Evolutionary conservation across 805 yeast genomes (phyloP).

Genomic region (Cyberlindnera sargentensis): DNA sequence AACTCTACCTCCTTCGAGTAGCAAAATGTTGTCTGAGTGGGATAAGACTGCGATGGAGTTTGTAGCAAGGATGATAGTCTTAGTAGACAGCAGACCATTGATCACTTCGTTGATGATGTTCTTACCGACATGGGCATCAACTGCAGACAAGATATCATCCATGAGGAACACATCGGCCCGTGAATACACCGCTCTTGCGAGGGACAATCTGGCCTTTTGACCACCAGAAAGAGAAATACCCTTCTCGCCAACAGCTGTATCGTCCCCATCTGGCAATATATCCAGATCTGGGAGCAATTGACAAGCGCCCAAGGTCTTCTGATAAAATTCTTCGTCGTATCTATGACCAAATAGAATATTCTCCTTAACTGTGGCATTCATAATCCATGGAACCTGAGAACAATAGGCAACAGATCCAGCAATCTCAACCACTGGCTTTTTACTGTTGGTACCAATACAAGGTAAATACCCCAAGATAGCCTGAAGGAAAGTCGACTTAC

Average conservation of each 20-base stretch:
- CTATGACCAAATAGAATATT: slow-evolving; percentile 87
- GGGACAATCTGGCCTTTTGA: slow-evolving; percentile 89
- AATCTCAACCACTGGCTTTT: slow-evolving; percentile 66
- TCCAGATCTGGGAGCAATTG: slow-evolving; percentile 75
- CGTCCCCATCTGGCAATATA: slow-evolving; percentile 81
- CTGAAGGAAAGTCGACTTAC: slow-evolving; percentile 79
- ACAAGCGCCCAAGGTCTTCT: slow-evolving; percentile 78
- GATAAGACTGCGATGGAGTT: slow-evolving; percentile 78
- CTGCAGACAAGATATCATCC: slow-evolving; percentile 94
- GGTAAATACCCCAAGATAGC: slow-evolving; percentile 71
- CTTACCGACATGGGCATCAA: slow-evolving; percentile 93
- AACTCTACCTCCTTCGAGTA: slow-evolving; percentile 64
- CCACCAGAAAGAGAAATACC: slow-evolving; percentile 97
- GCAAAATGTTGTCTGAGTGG: slow-evolving; percentile 60
- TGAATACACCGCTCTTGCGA: slow-evolving; percentile 94
- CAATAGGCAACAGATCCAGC: slow-evolving; percentile 84
- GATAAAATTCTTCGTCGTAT: slow-evolving; percentile 75
- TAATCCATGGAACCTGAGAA: slow-evolving; percentile 94
- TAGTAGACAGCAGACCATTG: slow-evolving; percentile 64
- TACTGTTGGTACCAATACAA: slow-evolving; percentile 23
- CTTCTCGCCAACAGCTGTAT: slow-evolving; percentile 92
- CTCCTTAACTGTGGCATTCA: slow-evolving; percentile 89
- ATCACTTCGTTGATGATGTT: slow-evolving; percentile 78
- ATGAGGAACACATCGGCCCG: slow-evolving; percentile 86
- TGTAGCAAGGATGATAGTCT: slow-evolving; percentile 77